Base-by-base conservation (phyloP, 2,329 filamentous ascomycete species). In the Geosmithia putterillii region DNA sequence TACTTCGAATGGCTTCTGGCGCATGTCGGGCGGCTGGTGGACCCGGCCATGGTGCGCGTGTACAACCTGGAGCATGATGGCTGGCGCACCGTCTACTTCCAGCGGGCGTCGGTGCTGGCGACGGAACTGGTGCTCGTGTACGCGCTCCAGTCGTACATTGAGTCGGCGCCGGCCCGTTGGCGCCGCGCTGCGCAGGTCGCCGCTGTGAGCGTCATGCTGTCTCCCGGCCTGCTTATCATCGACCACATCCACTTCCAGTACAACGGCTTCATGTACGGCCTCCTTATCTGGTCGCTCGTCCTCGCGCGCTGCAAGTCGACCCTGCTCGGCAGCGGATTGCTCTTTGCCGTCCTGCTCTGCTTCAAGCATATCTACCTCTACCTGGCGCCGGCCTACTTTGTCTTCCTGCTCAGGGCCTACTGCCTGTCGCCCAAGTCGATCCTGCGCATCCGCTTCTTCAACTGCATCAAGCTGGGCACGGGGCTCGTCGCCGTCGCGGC, bases 191-290 rank as follows among this genome's bases (percentile, higher is more conserved):
- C 88, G 10, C 88, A 95, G 57, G 86, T 85, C 20, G 86, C 84
- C 40, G 88, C 89, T 20, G 71, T 96, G 44, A 95, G 90, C 1
- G 81, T 98, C 46, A 69, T 96, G 3, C 76, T 96, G 12, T 96
- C 89, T 1, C 92, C 92, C 0, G 92, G 90, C 2, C 76, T 98
- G 32, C 71, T 98, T 47, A 94, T 98, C 58, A 96, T 98, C 60
- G 92, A 98, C 57, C 92, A 98, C 60, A 90, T 95, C 50, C 89
- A 95, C 62, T 98, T 98, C 62, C 92, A 98, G 69, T 98, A 98
- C 69, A 98, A 98, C 67, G 90, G 92, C 36, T 88, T 89, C 64
- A 79, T 98, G 64, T 98, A 96, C 59, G 92, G 92, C 34, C 69
- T 96, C 38, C 70, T 98, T 42, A 76, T 96, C 34, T 71, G 90